These are phyloP conservation scores for Hemisphaericaspora xylofermentans DNA, from an alignment of 1,139 yeast species.

Conservation along the genomic window DNA sequence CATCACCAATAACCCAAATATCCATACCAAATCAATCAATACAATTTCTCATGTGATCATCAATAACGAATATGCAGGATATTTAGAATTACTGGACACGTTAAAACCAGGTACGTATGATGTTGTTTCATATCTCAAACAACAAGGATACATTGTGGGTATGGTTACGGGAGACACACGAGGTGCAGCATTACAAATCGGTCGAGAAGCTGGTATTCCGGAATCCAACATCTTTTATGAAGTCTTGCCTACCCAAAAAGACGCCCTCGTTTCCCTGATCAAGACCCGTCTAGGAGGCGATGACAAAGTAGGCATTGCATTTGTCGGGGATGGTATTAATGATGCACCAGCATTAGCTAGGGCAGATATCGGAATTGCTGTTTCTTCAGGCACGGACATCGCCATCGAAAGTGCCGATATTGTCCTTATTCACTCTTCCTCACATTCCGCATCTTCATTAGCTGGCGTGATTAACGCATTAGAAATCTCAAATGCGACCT, in stretches of 20 bases:
- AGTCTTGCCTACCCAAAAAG: constrained; percentile 75
- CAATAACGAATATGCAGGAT: constrained; percentile 61
- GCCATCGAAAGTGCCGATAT: constrained; percentile 96
- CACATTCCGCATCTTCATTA: constrained; percentile 38
- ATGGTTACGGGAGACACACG: constrained; percentile 88
- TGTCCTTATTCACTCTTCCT: constrained; percentile 50
- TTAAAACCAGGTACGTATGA: constrained; percentile 64
- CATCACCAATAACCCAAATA: constrained; percentile 10
- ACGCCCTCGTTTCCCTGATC: constrained; percentile 60
- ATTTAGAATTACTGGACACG: constrained; percentile 65
- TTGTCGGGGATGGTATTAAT: constrained; percentile 95
- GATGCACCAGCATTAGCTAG: constrained; percentile 95
- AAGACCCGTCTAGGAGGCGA: constrained; percentile 42
- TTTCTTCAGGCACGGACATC: constrained; percentile 90
- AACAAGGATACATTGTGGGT: constrained; percentile 64
- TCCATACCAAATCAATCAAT: constrained; percentile 21
- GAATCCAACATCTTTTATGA: constrained; percentile 68
- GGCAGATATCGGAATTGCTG: constrained; percentile 87
- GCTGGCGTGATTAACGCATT: constrained; percentile 74
- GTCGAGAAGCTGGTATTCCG: constrained; percentile 66
- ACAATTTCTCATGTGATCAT: constrained; percentile 48
- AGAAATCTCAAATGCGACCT: constrained; percentile 69
- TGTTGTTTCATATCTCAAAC: constrained; percentile 56
- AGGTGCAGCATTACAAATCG: constrained; percentile 64
- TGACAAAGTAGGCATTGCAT: constrained; percentile 55